Percentiles rank a stretch among this genome's conserved stretches.
Evolutionary conservation across 1,139 yeast genomes (phyloP).

Genomic region (Chernovozyma aurita): DNA sequence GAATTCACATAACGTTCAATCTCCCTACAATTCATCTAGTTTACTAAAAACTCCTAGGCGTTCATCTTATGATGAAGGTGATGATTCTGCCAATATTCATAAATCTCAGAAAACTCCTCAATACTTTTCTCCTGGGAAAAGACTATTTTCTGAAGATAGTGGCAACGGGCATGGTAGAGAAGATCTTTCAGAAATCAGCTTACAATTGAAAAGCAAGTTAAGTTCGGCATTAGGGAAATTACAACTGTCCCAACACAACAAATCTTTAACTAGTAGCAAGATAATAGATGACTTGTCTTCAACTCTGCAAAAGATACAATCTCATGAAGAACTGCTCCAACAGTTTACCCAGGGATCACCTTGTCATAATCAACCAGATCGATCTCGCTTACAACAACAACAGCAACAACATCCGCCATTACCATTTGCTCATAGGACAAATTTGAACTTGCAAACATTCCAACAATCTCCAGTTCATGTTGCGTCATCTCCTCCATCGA

Average conservation of each 20-base stretch:
- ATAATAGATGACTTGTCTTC: constrained; percentile 6
- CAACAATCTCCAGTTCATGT: constrained; percentile 27
- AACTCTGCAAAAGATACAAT: neutral
- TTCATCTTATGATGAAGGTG: constrained; percentile 19
- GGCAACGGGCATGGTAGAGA: constrained; percentile 20
- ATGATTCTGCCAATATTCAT: constrained; percentile 5
- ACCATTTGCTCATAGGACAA: constrained; percentile 18
- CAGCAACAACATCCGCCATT: neutral
- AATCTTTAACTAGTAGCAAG: constrained; percentile 1
- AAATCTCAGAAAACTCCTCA: constrained; percentile 40
- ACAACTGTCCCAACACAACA: constrained; percentile 18
- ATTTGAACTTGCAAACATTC: constrained; percentile 36
- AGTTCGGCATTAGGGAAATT: constrained; percentile 40
- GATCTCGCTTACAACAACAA: neutral
- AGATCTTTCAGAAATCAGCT: constrained; percentile 36
- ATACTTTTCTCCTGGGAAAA: constrained; percentile 39
- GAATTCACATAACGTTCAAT: constrained; percentile 19
- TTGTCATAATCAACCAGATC: neutral
- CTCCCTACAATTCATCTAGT: constrained; percentile 25
- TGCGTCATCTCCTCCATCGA: neutral
- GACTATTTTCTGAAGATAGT: constrained; percentile 23
- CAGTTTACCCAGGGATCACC: neutral
- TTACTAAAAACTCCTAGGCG: constrained; percentile 36
- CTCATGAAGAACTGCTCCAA: neutral
- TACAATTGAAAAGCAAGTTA: constrained; percentile 33